Evolutionary conservation across 768 basidiomycete species (phyloP).

Genomic region (Mycena rebaudengoi): DNA sequence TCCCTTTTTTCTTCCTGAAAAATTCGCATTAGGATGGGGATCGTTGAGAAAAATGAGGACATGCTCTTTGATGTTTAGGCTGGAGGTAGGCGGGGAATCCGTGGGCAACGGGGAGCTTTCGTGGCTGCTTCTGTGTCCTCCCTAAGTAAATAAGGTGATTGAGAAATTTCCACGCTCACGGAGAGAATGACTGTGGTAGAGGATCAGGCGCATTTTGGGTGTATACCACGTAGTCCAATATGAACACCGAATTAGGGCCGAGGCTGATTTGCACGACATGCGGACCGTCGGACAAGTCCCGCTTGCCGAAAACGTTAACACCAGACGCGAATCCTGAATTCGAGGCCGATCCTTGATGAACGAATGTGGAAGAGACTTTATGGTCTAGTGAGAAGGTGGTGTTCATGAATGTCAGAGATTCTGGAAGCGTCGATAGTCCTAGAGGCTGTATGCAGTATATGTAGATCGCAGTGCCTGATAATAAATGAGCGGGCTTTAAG

Average conservation of each 20-base stretch:
- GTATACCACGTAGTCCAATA: constrained; percentile 59
- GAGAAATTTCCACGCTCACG: no score
- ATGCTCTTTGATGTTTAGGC: no score
- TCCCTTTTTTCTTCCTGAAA: constrained; percentile 8
- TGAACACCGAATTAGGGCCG: constrained; percentile 53
- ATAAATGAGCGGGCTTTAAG: neutral
- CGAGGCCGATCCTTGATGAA: constrained; percentile 35
- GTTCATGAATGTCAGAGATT: constrained; percentile 50
- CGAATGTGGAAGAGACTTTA: constrained; percentile 35
- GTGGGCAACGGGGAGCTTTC: no score
- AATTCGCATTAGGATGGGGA: no score
- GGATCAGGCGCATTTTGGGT: constrained; percentile 28
- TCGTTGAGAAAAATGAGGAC: neutral
- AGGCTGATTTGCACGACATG: constrained; percentile 56
- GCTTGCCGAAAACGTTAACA: constrained; percentile 47
- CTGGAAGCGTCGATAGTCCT: constrained; percentile 29
- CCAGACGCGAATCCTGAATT: constrained; percentile 40
- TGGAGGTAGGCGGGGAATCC: no score
- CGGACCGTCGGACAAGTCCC: constrained; percentile 43
- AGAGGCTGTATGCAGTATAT: constrained; percentile 52
- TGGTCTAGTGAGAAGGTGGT: constrained; percentile 55
- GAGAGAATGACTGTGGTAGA: neutral
- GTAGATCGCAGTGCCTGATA: constrained; percentile 57
- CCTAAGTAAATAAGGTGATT: no score
- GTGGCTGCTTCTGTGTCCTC: no score